Evolutionary conservation across 345 rosid genomes (phyloP).

Genomic region (Eucalyptus paniculata): DNA sequence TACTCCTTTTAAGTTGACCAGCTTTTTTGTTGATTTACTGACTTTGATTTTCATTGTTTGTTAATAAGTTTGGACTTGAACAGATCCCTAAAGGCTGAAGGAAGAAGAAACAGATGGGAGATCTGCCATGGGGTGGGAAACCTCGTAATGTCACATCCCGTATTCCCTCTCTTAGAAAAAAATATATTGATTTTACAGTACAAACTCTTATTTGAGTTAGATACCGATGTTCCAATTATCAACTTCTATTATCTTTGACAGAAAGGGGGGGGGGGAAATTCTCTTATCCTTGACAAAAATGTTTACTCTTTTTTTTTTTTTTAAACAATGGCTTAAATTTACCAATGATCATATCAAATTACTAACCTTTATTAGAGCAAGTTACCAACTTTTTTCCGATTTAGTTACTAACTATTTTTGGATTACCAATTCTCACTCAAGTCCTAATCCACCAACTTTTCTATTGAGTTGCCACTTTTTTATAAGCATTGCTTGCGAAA

Average conservation of each 20-base stretch:
- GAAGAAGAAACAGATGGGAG: no score
- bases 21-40: not conserved
- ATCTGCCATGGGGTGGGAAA: no score
- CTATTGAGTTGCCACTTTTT: not conserved
- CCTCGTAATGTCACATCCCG: rapidly evolving
- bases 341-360: not conserved
- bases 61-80: not conserved
- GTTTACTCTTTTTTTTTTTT: not conserved
- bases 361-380: not conserved
- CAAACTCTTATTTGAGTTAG: not conserved
- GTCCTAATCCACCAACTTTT: not conserved
- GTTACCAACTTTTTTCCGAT: not conserved
- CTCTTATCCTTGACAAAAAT: not conserved
- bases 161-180: no score
- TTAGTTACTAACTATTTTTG: not conserved
- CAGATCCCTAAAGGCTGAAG: no score
- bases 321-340: not conserved
- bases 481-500: not conserved
- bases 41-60: not conserved
- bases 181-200: not conserved
- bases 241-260: not conserved
- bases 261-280: not conserved
- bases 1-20: not conserved
- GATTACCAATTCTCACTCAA: not conserved
- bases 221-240: not conserved